A percentile compares a stretch with the other conserved stretches of the same genome.
These are phyloP conservation scores for Phytophthora melonis DNA, from an alignment of 352 stramenopile species.

Conservation along the genomic window DNA sequence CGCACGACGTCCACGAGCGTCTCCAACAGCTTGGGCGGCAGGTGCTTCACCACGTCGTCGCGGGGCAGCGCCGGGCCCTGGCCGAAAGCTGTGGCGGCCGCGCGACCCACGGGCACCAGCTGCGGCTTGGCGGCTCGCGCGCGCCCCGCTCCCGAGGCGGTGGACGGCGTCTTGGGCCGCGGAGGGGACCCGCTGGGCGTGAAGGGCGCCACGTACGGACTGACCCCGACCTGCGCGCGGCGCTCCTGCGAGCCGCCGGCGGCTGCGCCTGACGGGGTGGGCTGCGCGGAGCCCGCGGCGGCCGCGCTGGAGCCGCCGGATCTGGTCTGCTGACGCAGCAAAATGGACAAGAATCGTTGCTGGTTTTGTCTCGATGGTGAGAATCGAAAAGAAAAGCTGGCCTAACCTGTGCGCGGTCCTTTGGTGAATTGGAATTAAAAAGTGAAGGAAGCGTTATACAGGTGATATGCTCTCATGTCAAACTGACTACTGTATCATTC, in stretches of 20 bases:
- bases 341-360: no score
- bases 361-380: no score
- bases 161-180: slow-evolving; percentile 64
- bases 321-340: no score
- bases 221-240: slow-evolving; percentile 68
- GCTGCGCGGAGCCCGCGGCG: slow-evolving; percentile 14
- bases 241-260: slow-evolving; percentile 51
- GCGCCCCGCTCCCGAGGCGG: neutral
- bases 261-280: slow-evolving; percentile 4
- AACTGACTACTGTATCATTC: no score
- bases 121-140: slow-evolving; percentile 55
- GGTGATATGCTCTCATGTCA: no score
- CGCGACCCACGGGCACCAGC: slow-evolving; percentile 58
- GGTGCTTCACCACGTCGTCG: slow-evolving; percentile 69
- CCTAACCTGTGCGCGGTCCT: no score
- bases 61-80: slow-evolving; percentile 43
- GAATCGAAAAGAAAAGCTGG: no score
- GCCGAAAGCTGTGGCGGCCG: slow-evolving; percentile 16
- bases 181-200: slow-evolving; percentile 71
- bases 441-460: no score
- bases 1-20: slow-evolving; percentile 65
- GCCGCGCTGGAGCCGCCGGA: neutral
- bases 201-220: slow-evolving; percentile 74
- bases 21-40: slow-evolving; percentile 66
- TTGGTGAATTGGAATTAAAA: no score